Evolutionary conservation across 2,329 filamentous ascomycete genomes (phyloP), one percentile per base, ranked within the genome.

Genomic region (Ceratocystis variospora): DNA sequence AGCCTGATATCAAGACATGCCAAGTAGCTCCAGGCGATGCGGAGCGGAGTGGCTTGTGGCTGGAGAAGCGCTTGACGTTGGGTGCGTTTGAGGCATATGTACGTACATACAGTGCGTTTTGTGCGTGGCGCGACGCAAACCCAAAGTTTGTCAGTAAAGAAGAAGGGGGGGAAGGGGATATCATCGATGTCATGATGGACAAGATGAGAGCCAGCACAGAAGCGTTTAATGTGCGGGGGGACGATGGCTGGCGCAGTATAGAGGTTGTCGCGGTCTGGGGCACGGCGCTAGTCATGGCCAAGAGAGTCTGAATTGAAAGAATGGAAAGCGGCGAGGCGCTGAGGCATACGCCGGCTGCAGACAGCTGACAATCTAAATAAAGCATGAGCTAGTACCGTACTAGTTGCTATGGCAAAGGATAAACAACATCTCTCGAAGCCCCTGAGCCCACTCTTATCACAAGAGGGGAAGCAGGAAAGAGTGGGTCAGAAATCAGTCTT

Each of bases 141-240:
- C 79, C 81, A 1, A 78, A 79, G 48, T 71, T 70, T 46, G 79
- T 76, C 72, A 78, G 77, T 65, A 76, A 78, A 70, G 77, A 74
- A 3, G 79, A 81, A 28, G 84, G 83, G 5, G 84, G 84, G 1
- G 69, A 76, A 6, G 84, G 84, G 0, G 85, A 88, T 73, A 71
- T 87, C 53, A 76, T 84, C n/a, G 85, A 87, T 74, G 72, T 80
- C 68, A 77, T 87, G 76, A 83, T 85, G 74, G 82, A 85, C 67
- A 77, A 77, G 68, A 82, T 87, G 71, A 72, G 81, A 3, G 76
- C 77, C 64, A 76, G 74, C n/a, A 81, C 84, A 69, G 78, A 79
- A 3, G 75, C 77, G 67, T 84, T 81, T 81, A 78, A 76, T 70
- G 75, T 73, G 1, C 70, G 74, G 67, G 80, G 79, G 0, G 76